Conservation (phyloP, 208 protist genomes). For the Leishmania turanica region DNA sequence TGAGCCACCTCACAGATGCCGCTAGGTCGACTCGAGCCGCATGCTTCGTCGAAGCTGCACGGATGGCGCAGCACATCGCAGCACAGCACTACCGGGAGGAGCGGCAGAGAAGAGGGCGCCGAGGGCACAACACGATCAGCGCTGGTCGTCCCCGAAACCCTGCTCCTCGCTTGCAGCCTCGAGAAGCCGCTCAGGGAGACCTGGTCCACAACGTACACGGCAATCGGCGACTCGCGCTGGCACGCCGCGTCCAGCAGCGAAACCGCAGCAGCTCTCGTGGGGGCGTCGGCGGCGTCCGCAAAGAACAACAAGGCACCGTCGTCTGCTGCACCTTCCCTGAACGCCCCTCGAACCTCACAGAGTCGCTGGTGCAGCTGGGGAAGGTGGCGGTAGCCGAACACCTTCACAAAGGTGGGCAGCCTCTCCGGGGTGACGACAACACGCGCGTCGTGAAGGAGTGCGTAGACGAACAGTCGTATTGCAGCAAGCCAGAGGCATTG, state of each 20-base stretch:
- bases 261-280: not conserved
- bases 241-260: slow-evolving; percentile 5
- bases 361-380: slow-evolving; percentile 11
- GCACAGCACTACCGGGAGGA: slow-evolving; percentile 28
- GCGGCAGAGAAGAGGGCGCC: not conserved
- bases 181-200: slow-evolving; percentile 22
- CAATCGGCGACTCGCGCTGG: slow-evolving; percentile 11
- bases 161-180: slow-evolving; percentile 11
- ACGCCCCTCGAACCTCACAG: slow-evolving; percentile 2
- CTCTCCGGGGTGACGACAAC: slow-evolving; percentile 61
- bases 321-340: not conserved
- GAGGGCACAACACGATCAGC: not conserved
- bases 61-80: slow-evolving; percentile 27
- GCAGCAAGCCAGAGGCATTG: slow-evolving; percentile 27
- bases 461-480: slow-evolving; percentile 48
- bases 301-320: not conserved
- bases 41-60: not conserved
- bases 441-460: slow-evolving; percentile 36
- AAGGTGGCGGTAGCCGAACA: slow-evolving; percentile 40
- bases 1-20: slow-evolving; percentile 7
- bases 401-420: slow-evolving; percentile 43
- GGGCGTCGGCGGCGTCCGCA: not conserved
- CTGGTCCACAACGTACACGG: slow-evolving; percentile 40
- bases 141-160: not conserved
- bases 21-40: not conserved